phyloP scores from a whole-genome alignment of 2,329 filamentous ascomycete species.

The Ceratocystis huliohia region DNA sequence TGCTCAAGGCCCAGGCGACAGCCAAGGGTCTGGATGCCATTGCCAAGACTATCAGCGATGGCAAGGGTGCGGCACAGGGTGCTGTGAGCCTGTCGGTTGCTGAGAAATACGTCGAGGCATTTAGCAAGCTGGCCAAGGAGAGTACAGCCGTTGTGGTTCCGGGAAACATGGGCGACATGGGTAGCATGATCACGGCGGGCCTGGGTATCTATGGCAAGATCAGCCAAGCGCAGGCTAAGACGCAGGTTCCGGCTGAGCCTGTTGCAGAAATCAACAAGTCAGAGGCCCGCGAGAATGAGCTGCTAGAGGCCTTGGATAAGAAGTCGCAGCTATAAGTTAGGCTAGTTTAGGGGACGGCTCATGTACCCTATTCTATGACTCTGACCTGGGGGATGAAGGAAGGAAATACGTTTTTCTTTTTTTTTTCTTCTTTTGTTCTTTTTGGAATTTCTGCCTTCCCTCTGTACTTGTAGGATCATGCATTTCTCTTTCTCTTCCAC shows the following conservation, averaged over 20 bases:
- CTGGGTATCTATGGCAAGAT: slow-evolving; percentile 94
- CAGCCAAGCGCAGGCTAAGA: slow-evolving; percentile 59
- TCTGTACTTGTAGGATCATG: neutral
- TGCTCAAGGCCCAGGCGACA: slow-evolving; percentile 73
- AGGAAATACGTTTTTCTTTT: neutral
- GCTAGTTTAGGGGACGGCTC: neutral
- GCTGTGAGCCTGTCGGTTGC: slow-evolving; percentile 81
- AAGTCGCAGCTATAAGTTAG: slow-evolving; percentile 23
- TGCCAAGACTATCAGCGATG: slow-evolving; percentile 58
- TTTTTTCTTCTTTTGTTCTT: slow-evolving; percentile 1
- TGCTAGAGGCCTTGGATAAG: slow-evolving; percentile 33
- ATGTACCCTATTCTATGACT: neutral
- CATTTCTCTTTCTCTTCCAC: neutral
- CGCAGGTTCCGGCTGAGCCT: slow-evolving; percentile 26
- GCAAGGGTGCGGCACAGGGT: slow-evolving; percentile 61
- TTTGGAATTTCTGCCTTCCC: neutral
- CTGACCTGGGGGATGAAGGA: neutral
- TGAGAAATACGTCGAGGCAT: slow-evolving; percentile 96
- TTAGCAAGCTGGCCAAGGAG: slow-evolving; percentile 83
- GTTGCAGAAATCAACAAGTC: slow-evolving; percentile 18
- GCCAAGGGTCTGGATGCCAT: slow-evolving; percentile 81
- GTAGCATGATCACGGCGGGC: slow-evolving; percentile 90
- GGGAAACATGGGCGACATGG: slow-evolving; percentile 91
- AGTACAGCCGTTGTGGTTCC: slow-evolving; percentile 92
- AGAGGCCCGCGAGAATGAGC: slow-evolving; percentile 29